phyloP scores from a whole-genome alignment of 2,329 filamentous ascomycete genomes.

The Pochonia chlamydosporia region DNA sequence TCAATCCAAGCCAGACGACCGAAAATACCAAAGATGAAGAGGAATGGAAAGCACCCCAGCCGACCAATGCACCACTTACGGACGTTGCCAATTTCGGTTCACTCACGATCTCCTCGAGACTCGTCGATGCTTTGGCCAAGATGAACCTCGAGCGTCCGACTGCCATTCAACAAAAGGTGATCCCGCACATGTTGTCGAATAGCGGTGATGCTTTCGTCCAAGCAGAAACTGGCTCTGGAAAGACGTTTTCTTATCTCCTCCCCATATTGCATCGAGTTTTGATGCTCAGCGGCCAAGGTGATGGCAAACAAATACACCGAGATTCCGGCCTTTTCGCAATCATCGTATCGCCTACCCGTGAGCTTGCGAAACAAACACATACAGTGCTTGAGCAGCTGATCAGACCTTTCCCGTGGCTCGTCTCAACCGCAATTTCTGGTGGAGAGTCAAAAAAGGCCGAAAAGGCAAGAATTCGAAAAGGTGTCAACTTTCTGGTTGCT shows the following conservation, averaged over 20 bases:
- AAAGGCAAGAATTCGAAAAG: constrained; percentile 89
- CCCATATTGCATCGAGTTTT: constrained; percentile 88
- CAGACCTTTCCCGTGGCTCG: constrained; percentile 88
- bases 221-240: constrained; percentile 94
- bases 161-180: constrained; percentile 86
- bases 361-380: constrained; percentile 90
- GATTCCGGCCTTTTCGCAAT: constrained; percentile 91
- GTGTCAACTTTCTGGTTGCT: constrained; percentile 90
- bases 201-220: constrained; percentile 93
- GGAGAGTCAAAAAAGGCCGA: constrained; percentile 71
- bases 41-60: constrained; percentile 54
- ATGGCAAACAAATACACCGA: constrained; percentile 60
- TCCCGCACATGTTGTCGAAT: constrained; percentile 71
- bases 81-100: constrained; percentile 83
- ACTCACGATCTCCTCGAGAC: constrained; percentile 71
- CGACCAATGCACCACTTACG: constrained; percentile 85
- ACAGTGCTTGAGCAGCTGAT: constrained; percentile 79
- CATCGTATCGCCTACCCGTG: constrained; percentile 87
- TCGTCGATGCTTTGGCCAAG: constrained; percentile 82
- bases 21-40: constrained; percentile 46
- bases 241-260: constrained; percentile 91
- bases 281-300: constrained; percentile 57
- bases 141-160: constrained; percentile 87
- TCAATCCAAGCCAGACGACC: constrained; percentile 71
- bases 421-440: constrained; percentile 75